phyloP scores from a whole-genome alignment of 805 yeast genomes.

The Metschnikowia colocasiae region DNA sequence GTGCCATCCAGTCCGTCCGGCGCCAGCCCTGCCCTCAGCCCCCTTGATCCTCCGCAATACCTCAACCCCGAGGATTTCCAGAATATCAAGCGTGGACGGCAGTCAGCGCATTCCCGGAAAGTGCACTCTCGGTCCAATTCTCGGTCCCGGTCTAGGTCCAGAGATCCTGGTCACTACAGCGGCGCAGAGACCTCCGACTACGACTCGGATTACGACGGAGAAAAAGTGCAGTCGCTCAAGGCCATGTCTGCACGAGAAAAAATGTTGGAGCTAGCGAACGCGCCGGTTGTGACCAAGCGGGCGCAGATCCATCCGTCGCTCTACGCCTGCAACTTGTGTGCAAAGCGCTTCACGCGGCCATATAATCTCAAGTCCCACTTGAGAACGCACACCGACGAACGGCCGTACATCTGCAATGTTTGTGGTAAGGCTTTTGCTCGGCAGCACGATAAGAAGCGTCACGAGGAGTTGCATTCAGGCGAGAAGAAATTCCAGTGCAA shows the following conservation, averaged over 20 bases:
- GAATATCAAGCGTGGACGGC: slow-evolving; percentile 41
- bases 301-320: slow-evolving; percentile 70
- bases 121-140: slow-evolving; percentile 16
- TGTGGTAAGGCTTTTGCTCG: slow-evolving; percentile 74
- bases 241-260: slow-evolving; percentile 45
- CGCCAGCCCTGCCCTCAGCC: slow-evolving; percentile 10
- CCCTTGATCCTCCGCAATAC: slow-evolving; percentile 14
- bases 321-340: slow-evolving; percentile 79
- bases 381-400: slow-evolving; percentile 83
- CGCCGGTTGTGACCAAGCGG: slow-evolving; percentile 49
- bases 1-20: slow-evolving; percentile 4
- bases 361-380: slow-evolving; percentile 89
- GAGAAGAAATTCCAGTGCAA: slow-evolving; percentile 71
- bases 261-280: slow-evolving; percentile 63
- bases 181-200: slow-evolving; percentile 15
- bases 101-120: slow-evolving; percentile 25
- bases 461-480: slow-evolving; percentile 63
- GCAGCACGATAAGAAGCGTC: slow-evolving; percentile 45
- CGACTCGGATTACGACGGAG: slow-evolving; percentile 18
- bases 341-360: slow-evolving; percentile 84
- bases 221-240: slow-evolving; percentile 5
- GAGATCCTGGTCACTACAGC: slow-evolving; percentile 7
- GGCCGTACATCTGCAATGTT: slow-evolving; percentile 67
- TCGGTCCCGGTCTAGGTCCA: slow-evolving; percentile 30
- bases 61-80: slow-evolving; percentile 39